Conservation (phyloP, 1,139 yeast genomes). For the Candida neerlandica region DNA sequence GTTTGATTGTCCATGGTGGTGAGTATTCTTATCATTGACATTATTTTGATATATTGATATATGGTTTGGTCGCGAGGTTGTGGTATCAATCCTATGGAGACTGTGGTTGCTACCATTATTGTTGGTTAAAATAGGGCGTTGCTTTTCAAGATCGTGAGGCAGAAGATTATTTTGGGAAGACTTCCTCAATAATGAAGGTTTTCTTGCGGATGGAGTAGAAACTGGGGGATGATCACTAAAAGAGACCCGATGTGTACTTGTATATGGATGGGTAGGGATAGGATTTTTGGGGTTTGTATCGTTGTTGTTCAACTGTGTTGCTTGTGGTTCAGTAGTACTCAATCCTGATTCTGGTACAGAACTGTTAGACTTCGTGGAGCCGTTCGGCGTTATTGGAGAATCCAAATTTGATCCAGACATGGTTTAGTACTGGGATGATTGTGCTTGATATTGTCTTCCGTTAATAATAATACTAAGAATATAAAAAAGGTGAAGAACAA, state of each 20-base stretch:
- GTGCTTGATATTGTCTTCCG: too few species aligned
- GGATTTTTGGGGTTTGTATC: neutral
- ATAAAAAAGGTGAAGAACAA: neutral
- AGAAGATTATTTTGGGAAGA: neutral
- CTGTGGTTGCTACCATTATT: conserved; percentile 1
- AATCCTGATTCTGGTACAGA: neutral
- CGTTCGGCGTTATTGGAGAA: neutral
- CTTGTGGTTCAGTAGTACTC: neutral
- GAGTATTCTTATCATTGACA: neutral
- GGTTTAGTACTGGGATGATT: neutral
- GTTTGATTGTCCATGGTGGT: too few species aligned
- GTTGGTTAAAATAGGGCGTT: conserved; percentile 1
- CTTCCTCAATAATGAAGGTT: conserved; percentile 1
- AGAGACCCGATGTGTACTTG: neutral
- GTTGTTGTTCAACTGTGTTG: neutral
- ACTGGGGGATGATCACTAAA: neutral
- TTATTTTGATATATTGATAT: neutral
- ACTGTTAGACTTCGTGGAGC: neutral
- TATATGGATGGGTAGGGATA: neutral
- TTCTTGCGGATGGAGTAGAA: neutral
- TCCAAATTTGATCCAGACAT: neutral
- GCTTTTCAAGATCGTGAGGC: neutral
- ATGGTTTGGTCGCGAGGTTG: neutral
- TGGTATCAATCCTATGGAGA: neutral
- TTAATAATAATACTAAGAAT: too few species aligned